Conservation (phyloP, 192 early-diverging fungal species). For the Martensiomyces pterosporus region DNA sequence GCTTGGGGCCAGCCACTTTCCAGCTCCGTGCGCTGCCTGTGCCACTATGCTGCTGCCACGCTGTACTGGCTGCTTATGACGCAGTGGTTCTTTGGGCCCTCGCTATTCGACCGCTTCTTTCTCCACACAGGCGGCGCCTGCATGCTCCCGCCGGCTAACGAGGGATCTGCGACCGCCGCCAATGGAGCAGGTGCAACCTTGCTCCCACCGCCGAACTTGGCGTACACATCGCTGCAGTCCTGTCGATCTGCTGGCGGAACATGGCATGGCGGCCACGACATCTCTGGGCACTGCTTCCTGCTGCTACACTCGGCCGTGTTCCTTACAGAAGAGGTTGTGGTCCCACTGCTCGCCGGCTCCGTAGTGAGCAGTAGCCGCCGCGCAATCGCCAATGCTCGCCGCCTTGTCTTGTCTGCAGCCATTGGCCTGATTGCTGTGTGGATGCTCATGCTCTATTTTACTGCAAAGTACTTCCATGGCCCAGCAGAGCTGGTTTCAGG, state of each 20-base stretch:
- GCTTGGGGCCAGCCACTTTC: slow-evolving; percentile 5
- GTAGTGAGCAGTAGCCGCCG: background rate
- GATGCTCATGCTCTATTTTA: slow-evolving; percentile 73
- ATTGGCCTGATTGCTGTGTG: slow-evolving; percentile 57
- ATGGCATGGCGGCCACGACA: slow-evolving; percentile 80
- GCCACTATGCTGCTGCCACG: slow-evolving; percentile 61
- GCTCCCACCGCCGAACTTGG: too few species aligned
- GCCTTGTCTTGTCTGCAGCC: slow-evolving; percentile 32
- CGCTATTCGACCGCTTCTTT: slow-evolving; percentile 76
- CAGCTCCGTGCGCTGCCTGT: slow-evolving; percentile 10
- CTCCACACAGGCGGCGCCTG: slow-evolving; percentile 67
- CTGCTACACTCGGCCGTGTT: slow-evolving; percentile 72
- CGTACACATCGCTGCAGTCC: slow-evolving; percentile 14
- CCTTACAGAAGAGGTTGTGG: slow-evolving; percentile 62
- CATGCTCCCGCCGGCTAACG: slow-evolving; percentile 1
- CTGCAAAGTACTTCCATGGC: slow-evolving; percentile 77
- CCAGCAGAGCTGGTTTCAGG: slow-evolving; percentile 66
- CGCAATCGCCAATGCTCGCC: slow-evolving; percentile 17
- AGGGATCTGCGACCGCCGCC: background rate
- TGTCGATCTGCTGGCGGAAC: slow-evolving; percentile 58
- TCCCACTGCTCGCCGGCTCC: slow-evolving; percentile 20
- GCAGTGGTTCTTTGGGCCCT: slow-evolving; percentile 82
- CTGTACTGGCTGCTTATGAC: slow-evolving; percentile 81
- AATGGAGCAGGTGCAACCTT: too few species aligned
- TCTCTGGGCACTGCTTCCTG: slow-evolving; percentile 85